A percentile compares a stretch with the other conserved stretches of the same genome.
These are phyloP conservation scores for Candida arabinofermentans DNA, from an alignment of 805 yeast species.

Conservation along the genomic window DNA sequence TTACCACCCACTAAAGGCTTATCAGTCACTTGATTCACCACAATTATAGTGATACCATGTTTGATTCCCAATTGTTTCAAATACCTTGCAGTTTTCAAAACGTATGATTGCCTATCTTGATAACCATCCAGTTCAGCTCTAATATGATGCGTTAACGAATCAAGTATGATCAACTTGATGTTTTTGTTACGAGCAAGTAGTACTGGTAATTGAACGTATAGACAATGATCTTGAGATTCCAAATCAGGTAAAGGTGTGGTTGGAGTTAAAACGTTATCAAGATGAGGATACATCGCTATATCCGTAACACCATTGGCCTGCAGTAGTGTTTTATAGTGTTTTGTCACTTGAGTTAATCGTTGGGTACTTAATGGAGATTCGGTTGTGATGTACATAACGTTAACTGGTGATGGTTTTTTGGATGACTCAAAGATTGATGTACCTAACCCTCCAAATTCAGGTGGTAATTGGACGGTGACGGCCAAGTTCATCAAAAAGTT, in stretches of 20 bases:
- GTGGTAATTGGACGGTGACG: constrained; percentile 51
- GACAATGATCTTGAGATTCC: constrained; percentile 69
- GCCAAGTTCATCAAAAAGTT: constrained; percentile 70
- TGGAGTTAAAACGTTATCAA: constrained; percentile 28
- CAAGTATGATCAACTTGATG: constrained; percentile 62
- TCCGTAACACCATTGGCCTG: constrained; percentile 33
- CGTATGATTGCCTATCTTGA: constrained; percentile 39
- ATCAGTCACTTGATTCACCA: constrained; percentile 80
- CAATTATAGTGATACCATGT: constrained; percentile 55
- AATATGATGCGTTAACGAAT: constrained; percentile 80
- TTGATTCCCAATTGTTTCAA: constrained; percentile 46
- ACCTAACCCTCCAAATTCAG: constrained; percentile 43
- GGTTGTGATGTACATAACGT: constrained; percentile 63
- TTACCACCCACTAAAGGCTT: constrained; percentile 33
- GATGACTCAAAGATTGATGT: constrained; percentile 21
- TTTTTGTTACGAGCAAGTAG: constrained; percentile 37
- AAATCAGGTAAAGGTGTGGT: constrained; percentile 40
- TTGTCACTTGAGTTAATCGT: constrained; percentile 48
- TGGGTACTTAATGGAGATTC: constrained; percentile 70
- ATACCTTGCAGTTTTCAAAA: constrained; percentile 40
- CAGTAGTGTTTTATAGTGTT: constrained; percentile 27
- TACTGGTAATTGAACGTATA: constrained; percentile 65
- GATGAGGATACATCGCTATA: constrained; percentile 28
- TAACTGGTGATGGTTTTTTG: constrained; percentile 32
- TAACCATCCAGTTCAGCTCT: constrained; percentile 51